Evolutionary conservation across 1,284 basidiomycete genomes (phyloP), one percentile per base, ranked within the genome.

Genomic region (Microbotryomycetes sp.): DNA sequence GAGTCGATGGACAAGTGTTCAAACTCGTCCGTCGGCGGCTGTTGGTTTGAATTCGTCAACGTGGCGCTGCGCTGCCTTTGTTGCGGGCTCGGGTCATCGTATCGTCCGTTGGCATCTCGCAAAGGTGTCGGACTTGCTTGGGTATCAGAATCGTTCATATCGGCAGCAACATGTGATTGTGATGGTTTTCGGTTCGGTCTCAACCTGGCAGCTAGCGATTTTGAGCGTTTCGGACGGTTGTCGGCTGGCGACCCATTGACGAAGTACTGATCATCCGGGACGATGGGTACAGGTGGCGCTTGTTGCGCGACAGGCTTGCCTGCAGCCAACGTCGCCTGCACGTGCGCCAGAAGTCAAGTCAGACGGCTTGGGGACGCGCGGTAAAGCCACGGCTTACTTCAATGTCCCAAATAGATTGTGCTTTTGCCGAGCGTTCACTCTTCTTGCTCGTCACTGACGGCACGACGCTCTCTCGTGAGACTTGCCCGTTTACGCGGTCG

Each of bases 341-440:
- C 4, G 35, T 41, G 11, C 35, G 11, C 18, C 35, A 15, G 11
- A 41, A 3, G 7, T 29, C 24, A 3, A 13, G 26, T 53, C 30
- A 54, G 9, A 21, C 24, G 28, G 21, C 7, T 11, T 24, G 16
- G 15, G 11, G 16, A 3, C 1, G 23, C n/a, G 18, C 21, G 15
- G 27, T 45, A 5, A 16, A 29, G 16, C 11, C 18, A 28, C 5
- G 31, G 21, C 64, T 46, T 41, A 66, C 66, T 57, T 69, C 67
- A 50, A 69, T 69, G 47, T 69, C 67, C 67, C 67, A 69, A 18
- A 69, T 67, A 7, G 62, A 65, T 53, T 67, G 65, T 7, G 67
- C 57, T 1, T 63, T 52, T 18, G 47, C 51, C 41, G 64, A 53
- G 3, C 67, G 53, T 15, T 69, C 67, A 45, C 64, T 65, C 62